These are phyloP conservation scores for Raphanus hybrid DNA, from an alignment of 441 rosid species.

Conservation along the genomic window DNA sequence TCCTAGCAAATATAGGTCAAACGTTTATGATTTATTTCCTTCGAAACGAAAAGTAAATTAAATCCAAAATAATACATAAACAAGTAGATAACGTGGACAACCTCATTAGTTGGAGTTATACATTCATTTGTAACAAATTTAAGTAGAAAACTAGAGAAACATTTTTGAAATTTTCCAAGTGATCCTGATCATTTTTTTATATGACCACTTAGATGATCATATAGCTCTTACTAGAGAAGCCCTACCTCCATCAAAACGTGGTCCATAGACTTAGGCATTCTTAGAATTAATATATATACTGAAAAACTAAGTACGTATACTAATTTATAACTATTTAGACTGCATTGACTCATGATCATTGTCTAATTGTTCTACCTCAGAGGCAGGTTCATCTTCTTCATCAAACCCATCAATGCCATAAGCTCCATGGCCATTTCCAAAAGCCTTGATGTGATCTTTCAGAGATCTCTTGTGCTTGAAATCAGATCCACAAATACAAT, in stretches of 20 bases:
- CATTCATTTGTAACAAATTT: slow-evolving; percentile 28
- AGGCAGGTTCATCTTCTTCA: slow-evolving; percentile 91
- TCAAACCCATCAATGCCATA: slow-evolving; percentile 76
- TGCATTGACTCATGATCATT: slow-evolving; percentile 68
- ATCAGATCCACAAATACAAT: slow-evolving; percentile 94
- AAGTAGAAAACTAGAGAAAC: slow-evolving; percentile 25
- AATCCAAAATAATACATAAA: slow-evolving; percentile 21
- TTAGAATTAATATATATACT: slow-evolving; percentile 32
- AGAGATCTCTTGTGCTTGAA: slow-evolving; percentile 97
- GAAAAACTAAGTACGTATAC: slow-evolving; percentile 24
- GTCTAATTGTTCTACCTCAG: slow-evolving; percentile 83
- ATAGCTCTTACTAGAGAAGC: slow-evolving; percentile 38
- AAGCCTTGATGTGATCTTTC: slow-evolving; percentile 92
- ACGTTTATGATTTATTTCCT: slow-evolving; percentile 6
- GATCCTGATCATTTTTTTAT: slow-evolving; percentile 27
- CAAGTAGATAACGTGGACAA: slow-evolving; percentile 23
- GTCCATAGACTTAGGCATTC: slow-evolving; percentile 33
- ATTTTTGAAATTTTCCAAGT: slow-evolving; percentile 24
- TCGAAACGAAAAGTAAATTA: slow-evolving; percentile 6
- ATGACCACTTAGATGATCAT: slow-evolving; percentile 36
- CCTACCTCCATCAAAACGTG: slow-evolving; percentile 42
- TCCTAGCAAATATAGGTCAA: slow-evolving; percentile 8
- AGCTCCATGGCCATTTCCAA: slow-evolving; percentile 91
- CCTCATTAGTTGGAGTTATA: slow-evolving; percentile 29
- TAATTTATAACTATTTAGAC: slow-evolving; percentile 43